phyloP scores from a whole-genome alignment of 1,284 basidiomycete species.

The Lentinula novae-zelandiae region DNA sequence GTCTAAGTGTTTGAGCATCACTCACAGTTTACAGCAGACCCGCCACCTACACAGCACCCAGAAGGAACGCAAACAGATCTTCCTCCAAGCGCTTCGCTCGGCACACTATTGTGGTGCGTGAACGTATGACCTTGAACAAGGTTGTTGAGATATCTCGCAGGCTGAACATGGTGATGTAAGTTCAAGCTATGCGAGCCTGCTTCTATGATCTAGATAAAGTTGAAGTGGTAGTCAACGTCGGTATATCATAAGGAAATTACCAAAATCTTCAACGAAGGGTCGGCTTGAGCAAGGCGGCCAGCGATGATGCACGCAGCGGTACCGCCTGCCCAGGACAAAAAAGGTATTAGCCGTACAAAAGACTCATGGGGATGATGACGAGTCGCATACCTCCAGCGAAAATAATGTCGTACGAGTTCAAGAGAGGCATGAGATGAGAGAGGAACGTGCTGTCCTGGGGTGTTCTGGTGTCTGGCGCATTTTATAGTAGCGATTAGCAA shows the following conservation, averaged over 20 bases:
- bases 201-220: slow-evolving; percentile 32
- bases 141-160: slow-evolving; percentile 41
- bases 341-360: not conserved
- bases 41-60: slow-evolving; percentile 55
- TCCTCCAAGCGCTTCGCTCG: slow-evolving; percentile 39
- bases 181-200: slow-evolving; percentile 42
- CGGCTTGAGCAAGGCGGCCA: slow-evolving; percentile 38
- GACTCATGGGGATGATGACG: not conserved
- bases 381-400: not conserved
- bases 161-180: slow-evolving; percentile 43
- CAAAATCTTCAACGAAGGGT: slow-evolving; percentile 35
- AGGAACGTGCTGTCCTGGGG: not conserved
- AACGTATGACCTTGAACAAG: slow-evolving; percentile 32
- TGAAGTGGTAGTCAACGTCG: not conserved
- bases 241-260: slow-evolving; percentile 11
- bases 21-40: slow-evolving; percentile 58
- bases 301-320: slow-evolving; percentile 38
- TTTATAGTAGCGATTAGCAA: too few species aligned
- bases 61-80: slow-evolving; percentile 37
- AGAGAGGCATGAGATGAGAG: not conserved
- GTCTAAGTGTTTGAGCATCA: not conserved
- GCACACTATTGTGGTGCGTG: slow-evolving; percentile 37
- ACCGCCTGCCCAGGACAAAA: slow-evolving; percentile 30
- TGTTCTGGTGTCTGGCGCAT: too few species aligned
- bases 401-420: not conserved